Evolutionary conservation across 164 flowering plant species (phyloP).

Genomic region (Cinnamomum chago): DNA sequence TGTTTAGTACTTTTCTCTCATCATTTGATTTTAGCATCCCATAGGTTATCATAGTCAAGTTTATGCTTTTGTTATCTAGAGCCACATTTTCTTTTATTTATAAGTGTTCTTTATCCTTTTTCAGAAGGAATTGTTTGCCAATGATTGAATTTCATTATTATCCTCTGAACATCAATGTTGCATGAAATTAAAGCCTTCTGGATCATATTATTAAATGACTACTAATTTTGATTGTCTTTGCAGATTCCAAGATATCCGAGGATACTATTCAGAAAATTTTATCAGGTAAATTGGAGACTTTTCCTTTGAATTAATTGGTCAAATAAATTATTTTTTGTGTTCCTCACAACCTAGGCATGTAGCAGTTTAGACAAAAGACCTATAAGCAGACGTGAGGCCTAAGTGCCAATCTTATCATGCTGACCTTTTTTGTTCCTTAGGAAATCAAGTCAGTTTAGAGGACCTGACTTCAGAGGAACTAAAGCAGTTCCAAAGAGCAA

Average conservation of each 20-base stretch:
- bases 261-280: conserved; percentile 69
- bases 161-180: too few species aligned
- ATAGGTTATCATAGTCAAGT: too few species aligned
- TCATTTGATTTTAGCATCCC: too few species aligned
- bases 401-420: neutral
- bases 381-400: neutral
- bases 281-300: conserved; percentile 44
- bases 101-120: too few species aligned
- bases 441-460: conserved; percentile 49
- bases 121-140: too few species aligned
- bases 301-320: neutral
- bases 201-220: neutral
- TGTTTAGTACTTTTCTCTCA: too few species aligned
- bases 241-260: conserved; percentile 64
- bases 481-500: conserved; percentile 65
- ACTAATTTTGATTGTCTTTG: conserved; percentile 2
- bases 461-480: conserved; percentile 65
- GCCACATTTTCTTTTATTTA: too few species aligned
- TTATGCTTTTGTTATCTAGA: too few species aligned
- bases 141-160: too few species aligned
- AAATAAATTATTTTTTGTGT: too few species aligned
- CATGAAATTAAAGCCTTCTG: neutral
- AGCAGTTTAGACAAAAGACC: neutral
- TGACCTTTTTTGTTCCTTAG: conserved; percentile 25
- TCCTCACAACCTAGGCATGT: neutral